These are phyloP conservation scores for Kodamaea neixiangensis DNA, from an alignment of 805 yeast species.

Conservation along the genomic window DNA sequence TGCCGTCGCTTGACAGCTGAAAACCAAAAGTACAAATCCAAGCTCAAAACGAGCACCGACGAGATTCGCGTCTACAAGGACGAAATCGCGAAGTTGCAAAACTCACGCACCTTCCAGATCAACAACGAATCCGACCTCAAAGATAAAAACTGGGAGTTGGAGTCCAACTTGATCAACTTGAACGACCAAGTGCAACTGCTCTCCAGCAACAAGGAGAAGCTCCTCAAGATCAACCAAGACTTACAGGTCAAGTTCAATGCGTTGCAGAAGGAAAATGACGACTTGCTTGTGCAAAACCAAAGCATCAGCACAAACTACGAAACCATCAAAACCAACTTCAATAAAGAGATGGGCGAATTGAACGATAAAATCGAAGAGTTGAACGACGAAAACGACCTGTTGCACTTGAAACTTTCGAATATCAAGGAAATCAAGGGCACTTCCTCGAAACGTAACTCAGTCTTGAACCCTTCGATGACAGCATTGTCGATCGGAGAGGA, in stretches of 20 bases:
- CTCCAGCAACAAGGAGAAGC: conserved; percentile 41
- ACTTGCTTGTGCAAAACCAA: conserved; percentile 39
- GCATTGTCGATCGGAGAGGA: conserved; percentile 28
- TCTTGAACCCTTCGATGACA: conserved; percentile 9
- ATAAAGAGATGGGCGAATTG: conserved; percentile 48
- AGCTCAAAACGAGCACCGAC: conserved; percentile 43
- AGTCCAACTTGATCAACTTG: conserved; percentile 48
- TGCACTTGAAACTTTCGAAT: conserved; percentile 41
- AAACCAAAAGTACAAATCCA: conserved; percentile 47
- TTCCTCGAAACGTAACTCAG: conserved; percentile 14
- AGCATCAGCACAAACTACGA: conserved; percentile 42
- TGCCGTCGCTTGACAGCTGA: conserved; percentile 72
- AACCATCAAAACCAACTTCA: conserved; percentile 35
- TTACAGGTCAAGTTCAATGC: conserved; percentile 27
- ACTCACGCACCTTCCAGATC: conserved; percentile 33
- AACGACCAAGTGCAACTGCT: conserved; percentile 46
- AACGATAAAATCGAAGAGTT: conserved; percentile 56
- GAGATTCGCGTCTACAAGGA: conserved; percentile 43
- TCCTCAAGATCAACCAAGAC: conserved; percentile 35
- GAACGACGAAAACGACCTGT: conserved; percentile 68
- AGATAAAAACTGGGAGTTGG: conserved; percentile 68
- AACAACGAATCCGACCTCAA: conserved; percentile 50
- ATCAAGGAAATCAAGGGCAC: conserved; percentile 11
- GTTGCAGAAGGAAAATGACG: conserved; percentile 53
- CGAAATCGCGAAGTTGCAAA: conserved; percentile 36